Conservation (phyloP, 257 asterid species). For the Solanum rostratum region DNA sequence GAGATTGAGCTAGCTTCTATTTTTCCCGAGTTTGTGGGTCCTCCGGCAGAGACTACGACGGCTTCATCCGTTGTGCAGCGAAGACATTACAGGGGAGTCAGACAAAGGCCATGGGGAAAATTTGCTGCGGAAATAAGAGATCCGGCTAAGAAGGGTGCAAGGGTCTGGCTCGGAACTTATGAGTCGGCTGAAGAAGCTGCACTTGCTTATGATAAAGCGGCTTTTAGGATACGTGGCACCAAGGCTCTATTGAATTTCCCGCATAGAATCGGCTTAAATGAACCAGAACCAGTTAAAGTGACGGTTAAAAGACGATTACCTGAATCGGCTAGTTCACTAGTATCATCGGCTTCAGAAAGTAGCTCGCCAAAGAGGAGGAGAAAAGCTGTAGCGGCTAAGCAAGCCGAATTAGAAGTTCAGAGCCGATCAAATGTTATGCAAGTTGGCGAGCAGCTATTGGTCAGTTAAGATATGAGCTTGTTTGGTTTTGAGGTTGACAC, state of each 20-base stretch:
- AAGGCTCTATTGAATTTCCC: slow-evolving; percentile 84
- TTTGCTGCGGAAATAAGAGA: slow-evolving; percentile 90
- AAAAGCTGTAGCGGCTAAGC: slow-evolving; percentile 22
- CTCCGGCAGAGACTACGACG: slow-evolving; percentile 4
- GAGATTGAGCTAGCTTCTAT: slow-evolving; percentile 22
- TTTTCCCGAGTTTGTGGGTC: slow-evolving; percentile 2
- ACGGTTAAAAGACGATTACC: slow-evolving; percentile 53
- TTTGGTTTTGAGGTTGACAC: neutral
- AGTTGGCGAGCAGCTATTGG: slow-evolving; percentile 38
- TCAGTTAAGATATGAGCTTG: slow-evolving; percentile 12
- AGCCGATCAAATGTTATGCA: slow-evolving; percentile 25
- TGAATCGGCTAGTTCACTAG: slow-evolving; percentile 29
- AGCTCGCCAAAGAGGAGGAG: slow-evolving; percentile 54
- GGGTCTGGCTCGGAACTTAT: slow-evolving; percentile 92
- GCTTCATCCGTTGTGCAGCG: slow-evolving; percentile 12
- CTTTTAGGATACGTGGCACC: slow-evolving; percentile 81
- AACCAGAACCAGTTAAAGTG: slow-evolving; percentile 78
- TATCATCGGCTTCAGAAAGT: slow-evolving; percentile 30
- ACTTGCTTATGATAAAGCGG: slow-evolving; percentile 77
- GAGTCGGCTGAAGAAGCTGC: slow-evolving; percentile 90
- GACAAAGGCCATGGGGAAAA: slow-evolving; percentile 91
- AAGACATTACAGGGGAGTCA: slow-evolving; percentile 67
- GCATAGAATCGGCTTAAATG: slow-evolving; percentile 52
- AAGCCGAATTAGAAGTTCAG: slow-evolving; percentile 52
- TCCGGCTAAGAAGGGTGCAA: slow-evolving; percentile 80